These are phyloP conservation scores for Arbutus unedo DNA, from an alignment of 148 eudicot species.

Conservation along the genomic window DNA sequence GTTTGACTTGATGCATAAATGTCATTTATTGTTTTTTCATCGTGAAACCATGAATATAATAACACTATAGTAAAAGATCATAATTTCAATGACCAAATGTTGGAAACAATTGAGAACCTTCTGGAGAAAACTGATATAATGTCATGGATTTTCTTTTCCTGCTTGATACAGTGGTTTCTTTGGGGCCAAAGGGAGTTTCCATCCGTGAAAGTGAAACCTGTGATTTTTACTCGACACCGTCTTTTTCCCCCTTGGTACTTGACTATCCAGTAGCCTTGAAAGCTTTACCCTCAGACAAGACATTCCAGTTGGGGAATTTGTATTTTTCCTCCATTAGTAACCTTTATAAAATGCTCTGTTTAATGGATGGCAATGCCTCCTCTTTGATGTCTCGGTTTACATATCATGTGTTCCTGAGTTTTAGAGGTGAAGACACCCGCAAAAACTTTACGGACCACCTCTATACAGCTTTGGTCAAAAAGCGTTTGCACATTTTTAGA, in stretches of 20 bases:
- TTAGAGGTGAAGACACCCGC: conserved; percentile 18
- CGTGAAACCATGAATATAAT: not conserved
- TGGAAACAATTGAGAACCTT: not conserved
- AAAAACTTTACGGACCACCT: conserved; percentile 12
- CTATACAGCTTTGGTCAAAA: conserved; percentile 12
- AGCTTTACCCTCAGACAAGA: not conserved
- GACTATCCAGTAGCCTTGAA: not conserved
- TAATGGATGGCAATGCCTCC: not conserved
- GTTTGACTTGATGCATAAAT: not conserved
- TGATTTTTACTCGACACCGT: not conserved
- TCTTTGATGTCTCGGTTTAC: not conserved
- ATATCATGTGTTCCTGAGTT: conserved; percentile 15
- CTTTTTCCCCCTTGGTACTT: not conserved
- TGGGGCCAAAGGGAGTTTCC: not conserved
- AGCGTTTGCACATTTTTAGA: conserved; percentile 7
- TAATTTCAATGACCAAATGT: not conserved
- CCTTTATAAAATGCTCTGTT: not conserved
- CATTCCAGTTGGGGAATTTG: not conserved
- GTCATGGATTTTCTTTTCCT: not conserved
- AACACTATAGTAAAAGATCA: not conserved
- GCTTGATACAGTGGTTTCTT: not conserved
- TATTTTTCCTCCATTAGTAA: not conserved
- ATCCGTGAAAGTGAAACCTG: not conserved
- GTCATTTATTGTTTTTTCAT: not conserved
- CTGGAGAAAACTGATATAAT: not conserved